Conservation (phyloP, 2,329 filamentous ascomycete genomes). For the Fusarium piperis region DNA sequence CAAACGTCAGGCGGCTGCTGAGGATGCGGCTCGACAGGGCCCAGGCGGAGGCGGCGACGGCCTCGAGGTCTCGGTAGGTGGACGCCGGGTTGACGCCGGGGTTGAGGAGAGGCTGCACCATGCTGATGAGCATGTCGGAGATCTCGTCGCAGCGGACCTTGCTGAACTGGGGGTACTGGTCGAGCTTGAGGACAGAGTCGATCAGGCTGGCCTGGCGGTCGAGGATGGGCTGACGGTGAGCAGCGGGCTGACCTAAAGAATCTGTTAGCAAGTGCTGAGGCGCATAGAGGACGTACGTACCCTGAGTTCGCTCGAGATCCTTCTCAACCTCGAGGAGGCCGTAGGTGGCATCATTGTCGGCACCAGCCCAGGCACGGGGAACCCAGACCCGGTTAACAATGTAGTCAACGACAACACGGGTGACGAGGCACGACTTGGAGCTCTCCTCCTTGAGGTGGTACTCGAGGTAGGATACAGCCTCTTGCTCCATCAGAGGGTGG, state of each 20-base stretch:
- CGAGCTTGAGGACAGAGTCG: conserved; percentile 49
- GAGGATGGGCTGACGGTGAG: conserved; percentile 52
- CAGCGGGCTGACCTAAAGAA: conserved; percentile 46
- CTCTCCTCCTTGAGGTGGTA: conserved; percentile 52
- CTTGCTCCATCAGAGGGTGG: conserved; percentile 49
- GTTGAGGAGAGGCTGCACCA: conserved; percentile 53
- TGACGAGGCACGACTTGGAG: conserved; percentile 55
- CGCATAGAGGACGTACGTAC: conserved; percentile 27
- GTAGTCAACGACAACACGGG: conserved; percentile 54
- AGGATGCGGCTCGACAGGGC: conserved; percentile 59
- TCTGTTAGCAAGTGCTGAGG: conserved; percentile 8
- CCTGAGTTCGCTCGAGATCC: conserved; percentile 48
- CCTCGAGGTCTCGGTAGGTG: conserved; percentile 55
- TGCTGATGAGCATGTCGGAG: conserved; percentile 50
- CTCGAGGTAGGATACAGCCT: conserved; percentile 54
- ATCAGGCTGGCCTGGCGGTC: conserved; percentile 51
- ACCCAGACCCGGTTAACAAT: conserved; percentile 55
- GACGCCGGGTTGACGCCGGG: conserved; percentile 44
- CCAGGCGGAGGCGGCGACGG: conserved; percentile 54
- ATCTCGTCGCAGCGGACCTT: conserved; percentile 53
- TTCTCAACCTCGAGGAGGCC: conserved; percentile 49
- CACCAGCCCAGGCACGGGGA: conserved; percentile 51
- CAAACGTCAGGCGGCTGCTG: conserved; percentile 54
- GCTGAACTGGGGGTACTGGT: conserved; percentile 45
- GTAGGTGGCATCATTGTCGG: conserved; percentile 48